A percentile compares a stretch with the other conserved stretches of the same genome.
Conservation (phyloP, 306 rosid species). For the Herpetospermum pedunculosum region DNA sequence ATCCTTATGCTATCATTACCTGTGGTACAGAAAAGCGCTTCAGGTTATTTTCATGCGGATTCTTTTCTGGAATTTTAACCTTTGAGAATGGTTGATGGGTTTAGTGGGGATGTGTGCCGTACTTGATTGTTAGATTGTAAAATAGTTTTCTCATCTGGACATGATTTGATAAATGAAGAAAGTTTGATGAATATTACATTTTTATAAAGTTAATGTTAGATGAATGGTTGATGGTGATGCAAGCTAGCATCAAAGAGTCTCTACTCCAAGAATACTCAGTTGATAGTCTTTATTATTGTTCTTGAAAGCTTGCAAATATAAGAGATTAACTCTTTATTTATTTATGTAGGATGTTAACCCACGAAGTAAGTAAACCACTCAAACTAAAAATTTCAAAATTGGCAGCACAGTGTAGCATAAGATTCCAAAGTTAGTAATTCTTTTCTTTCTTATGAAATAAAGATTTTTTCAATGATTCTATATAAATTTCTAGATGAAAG, state of each 20-base stretch:
- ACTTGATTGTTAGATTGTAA: background rate
- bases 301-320: background rate
- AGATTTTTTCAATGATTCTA: background rate
- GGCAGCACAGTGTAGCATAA: background rate
- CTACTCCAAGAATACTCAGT: background rate
- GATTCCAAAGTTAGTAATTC: background rate
- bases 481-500: background rate
- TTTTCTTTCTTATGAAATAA: background rate
- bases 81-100: background rate
- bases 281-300: background rate
- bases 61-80: background rate
- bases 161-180: background rate
- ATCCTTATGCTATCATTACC: conserved; percentile 89
- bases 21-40: conserved; percentile 87
- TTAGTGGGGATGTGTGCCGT: background rate
- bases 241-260: background rate
- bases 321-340: background rate
- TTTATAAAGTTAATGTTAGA: background rate
- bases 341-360: background rate
- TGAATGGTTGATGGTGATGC: background rate
- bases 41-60: conserved; percentile 36
- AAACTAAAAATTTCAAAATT: background rate
- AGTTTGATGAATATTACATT: background rate
- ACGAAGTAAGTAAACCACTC: background rate
- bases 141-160: background rate